Base-by-base conservation (phyloP, 2,329 filamentous ascomycete genomes). In the Nannizzia gypsea region DNA sequence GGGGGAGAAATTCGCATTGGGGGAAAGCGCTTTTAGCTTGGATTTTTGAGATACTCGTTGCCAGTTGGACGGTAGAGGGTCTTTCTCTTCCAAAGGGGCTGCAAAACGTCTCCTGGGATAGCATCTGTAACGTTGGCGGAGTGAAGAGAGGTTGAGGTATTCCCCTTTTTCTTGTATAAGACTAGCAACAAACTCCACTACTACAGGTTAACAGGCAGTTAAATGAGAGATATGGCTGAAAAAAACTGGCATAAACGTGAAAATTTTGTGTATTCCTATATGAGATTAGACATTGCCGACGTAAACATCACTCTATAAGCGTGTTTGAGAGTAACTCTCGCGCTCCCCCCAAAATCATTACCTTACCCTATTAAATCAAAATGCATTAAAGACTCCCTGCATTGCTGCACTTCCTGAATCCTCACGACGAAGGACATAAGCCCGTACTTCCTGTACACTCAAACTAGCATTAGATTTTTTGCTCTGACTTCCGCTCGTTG, bases 361-460 rank as follows among this genome's bases (percentile, higher is more conserved):
- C 28, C 36, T n/a, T n/a, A 17, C 17, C 54, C 28, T 20, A 56
- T 59, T 20, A 22, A 11, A 17, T 59, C 68, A 83, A 64, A 91
- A 71, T 57, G 82, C 80, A 66, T 84, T 85, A 68, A 96, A 76
- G 57, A 93, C 88, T 70, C 86, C 84, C 76, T 95, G 90, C 67
- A 96, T 88, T 0, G 88, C 90, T 22, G 86, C 82, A 64, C 83
- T 90, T 62, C 84, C 83, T 28, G 85, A 87, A 74, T 97, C 92
- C 70, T 96, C 92, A 63, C 92, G 81, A 74, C 83, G 86, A 71
- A 89, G 80, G 62, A 97, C 85, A 80, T 92, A 96, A 1, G 86
- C 85, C 75, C 88, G 86, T 71, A 96, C 85, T 61, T 76, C 74
- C 57, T 73, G 71, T 57, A 72, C 69, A 57, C 69, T 71, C 17